phyloP scores from a whole-genome alignment of 73 alveolate genomes.

The Durusdinium trenchii region DNA sequence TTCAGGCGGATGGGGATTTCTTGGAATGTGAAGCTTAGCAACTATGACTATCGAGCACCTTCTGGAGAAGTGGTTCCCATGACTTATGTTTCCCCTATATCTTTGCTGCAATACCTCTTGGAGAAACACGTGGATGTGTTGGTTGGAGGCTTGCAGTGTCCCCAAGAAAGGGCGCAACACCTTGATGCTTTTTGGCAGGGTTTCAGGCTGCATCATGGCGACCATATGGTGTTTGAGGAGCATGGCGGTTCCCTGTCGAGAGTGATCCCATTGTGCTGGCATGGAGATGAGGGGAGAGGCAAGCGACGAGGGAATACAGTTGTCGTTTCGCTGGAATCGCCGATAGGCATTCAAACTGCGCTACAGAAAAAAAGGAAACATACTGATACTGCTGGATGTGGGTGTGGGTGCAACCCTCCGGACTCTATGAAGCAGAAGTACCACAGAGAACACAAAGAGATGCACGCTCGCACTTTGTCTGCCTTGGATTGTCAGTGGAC shows the following conservation, averaged over 20 bases:
- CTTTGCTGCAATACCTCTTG: not conserved
- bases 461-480: not conserved
- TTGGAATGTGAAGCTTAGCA: not conserved
- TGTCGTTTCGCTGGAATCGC: not conserved
- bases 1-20: not conserved
- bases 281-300: conserved; percentile 41
- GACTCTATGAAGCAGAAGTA: not conserved
- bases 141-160: not conserved
- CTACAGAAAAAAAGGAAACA: not conserved
- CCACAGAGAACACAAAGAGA: not conserved
- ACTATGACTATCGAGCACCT: not conserved
- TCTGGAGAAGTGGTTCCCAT: not conserved
- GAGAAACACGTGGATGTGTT: not conserved
- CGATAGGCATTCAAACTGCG: not conserved
- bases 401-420: not conserved
- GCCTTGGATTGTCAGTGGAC: not conserved
- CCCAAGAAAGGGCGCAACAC: not conserved
- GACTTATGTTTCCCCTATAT: not conserved
- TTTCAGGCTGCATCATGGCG: not conserved
- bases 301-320: not conserved
- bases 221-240: not conserved
- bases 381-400: not conserved
- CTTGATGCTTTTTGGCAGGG: not conserved
- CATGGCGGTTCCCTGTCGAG: not conserved
- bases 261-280: not conserved